phyloP scores from a whole-genome alignment of 768 basidiomycete species.

The Gymnopilus dilepis region DNA sequence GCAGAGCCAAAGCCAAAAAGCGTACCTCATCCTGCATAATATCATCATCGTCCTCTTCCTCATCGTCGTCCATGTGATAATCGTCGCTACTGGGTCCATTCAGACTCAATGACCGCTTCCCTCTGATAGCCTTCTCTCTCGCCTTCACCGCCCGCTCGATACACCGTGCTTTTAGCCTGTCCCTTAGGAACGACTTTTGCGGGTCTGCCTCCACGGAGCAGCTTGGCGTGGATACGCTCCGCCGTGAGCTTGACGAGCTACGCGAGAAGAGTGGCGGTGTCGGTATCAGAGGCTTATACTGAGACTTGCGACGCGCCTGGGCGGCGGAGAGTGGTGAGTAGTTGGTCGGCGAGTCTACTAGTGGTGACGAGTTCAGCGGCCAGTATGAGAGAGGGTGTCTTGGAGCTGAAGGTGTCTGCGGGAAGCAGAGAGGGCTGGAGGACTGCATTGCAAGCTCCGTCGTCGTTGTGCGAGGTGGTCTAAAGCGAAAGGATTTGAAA shows the following conservation, averaged over 20 bases:
- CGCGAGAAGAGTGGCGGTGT: constrained; percentile 27
- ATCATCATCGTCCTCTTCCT: constrained; percentile 62
- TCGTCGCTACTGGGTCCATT: constrained; percentile 58
- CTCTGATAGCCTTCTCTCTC: constrained; percentile 52
- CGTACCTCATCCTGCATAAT: constrained; percentile 69
- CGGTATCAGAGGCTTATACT: constrained; percentile 51
- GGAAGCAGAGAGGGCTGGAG: constrained; percentile 36
- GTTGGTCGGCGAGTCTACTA: constrained; percentile 46
- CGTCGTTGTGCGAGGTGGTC: neutral
- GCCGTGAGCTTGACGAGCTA: constrained; percentile 4
- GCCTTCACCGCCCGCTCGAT: constrained; percentile 64
- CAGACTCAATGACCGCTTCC: constrained; percentile 35
- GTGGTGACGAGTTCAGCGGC: constrained; percentile 56
- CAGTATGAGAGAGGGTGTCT: constrained; percentile 36
- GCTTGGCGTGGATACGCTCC: neutral
- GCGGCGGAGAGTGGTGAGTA: constrained; percentile 52
- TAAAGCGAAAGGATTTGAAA: neutral
- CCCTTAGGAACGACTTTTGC: constrained; percentile 59
- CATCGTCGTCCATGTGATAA: constrained; percentile 53
- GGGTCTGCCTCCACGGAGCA: constrained; percentile 36
- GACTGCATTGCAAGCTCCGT: constrained; percentile 16
- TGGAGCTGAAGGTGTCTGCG: constrained; percentile 40
- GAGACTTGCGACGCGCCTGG: constrained; percentile 56
- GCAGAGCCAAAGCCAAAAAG: constrained; percentile 5
- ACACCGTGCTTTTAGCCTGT: constrained; percentile 65